phyloP scores from a whole-genome alignment of 257 asterid species.

The Solanum sitiens region DNA sequence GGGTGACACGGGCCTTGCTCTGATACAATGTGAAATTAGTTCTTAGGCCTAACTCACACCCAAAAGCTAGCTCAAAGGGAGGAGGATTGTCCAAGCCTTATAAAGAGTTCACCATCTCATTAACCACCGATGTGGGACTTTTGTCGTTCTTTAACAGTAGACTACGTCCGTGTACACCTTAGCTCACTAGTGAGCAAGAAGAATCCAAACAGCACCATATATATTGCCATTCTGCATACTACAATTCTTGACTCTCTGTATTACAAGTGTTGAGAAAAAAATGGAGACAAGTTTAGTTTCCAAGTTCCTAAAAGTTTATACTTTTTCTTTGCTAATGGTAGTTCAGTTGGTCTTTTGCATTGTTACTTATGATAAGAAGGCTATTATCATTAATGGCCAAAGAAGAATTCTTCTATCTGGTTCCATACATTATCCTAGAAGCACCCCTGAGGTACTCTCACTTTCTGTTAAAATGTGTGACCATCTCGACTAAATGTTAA shows the following conservation, averaged over 20 bases:
- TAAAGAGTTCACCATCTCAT: too few species aligned
- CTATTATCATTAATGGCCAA: constrained; percentile 43
- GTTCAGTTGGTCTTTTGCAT: constrained; percentile 18
- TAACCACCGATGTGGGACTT: too few species aligned
- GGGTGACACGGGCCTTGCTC: too few species aligned
- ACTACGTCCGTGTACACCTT: neutral
- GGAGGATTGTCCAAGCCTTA: too few species aligned
- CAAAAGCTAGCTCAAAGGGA: too few species aligned
- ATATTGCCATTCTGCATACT: constrained; percentile 14
- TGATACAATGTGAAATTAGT: too few species aligned
- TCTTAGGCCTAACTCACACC: too few species aligned
- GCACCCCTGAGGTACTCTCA: constrained; percentile 55
- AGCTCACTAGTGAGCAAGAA: neutral
- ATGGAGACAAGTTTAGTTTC: constrained; percentile 42
- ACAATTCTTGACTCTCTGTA: constrained; percentile 8
- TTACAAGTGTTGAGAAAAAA: neutral
- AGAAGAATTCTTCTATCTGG: constrained; percentile 64
- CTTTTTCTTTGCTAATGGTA: constrained; percentile 25
- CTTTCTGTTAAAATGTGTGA: neutral
- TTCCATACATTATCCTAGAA: constrained; percentile 68
- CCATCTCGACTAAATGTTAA: neutral
- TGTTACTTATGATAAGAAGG: constrained; percentile 48
- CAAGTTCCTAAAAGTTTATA: constrained; percentile 12
- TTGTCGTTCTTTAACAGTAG: too few species aligned
- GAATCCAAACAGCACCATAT: constrained; percentile 9